These are phyloP conservation scores for Testicularia cyperi DNA, from an alignment of 1,284 basidiomycete species.

Conservation along the genomic window DNA sequence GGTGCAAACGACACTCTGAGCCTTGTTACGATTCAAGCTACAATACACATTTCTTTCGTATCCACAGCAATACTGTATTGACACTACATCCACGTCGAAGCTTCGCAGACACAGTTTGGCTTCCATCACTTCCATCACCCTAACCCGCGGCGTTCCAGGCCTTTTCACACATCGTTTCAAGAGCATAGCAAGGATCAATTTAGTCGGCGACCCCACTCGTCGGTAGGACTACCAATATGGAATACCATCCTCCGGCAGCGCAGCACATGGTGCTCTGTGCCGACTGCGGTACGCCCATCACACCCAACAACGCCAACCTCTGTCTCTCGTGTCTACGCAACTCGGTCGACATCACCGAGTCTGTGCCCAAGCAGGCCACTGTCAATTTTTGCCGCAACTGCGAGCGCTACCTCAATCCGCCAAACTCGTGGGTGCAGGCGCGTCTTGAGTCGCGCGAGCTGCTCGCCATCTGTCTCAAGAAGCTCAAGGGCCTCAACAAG, in stretches of 20 bases:
- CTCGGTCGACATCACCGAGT: slow-evolving; percentile 94
- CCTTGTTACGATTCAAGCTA: too few species aligned
- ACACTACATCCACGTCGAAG: too few species aligned
- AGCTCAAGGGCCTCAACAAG: slow-evolving; percentile 89
- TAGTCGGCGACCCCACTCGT: not conserved
- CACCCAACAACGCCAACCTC: slow-evolving; percentile 91
- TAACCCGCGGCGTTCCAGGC: not conserved
- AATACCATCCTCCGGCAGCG: slow-evolving; percentile 50
- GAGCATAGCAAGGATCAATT: too few species aligned
- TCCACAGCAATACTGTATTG: too few species aligned
- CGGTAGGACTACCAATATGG: slow-evolving; percentile 20
- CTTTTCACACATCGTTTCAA: not conserved
- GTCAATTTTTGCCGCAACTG: slow-evolving; percentile 94
- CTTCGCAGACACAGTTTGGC: too few species aligned
- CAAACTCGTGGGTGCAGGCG: slow-evolving; percentile 80
- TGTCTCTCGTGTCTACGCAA: slow-evolving; percentile 89
- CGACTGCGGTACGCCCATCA: slow-evolving; percentile 78
- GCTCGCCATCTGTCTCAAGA: slow-evolving; percentile 74
- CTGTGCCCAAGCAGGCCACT: slow-evolving; percentile 94
- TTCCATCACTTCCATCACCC: not conserved
- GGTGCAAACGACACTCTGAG: too few species aligned
- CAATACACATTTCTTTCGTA: too few species aligned
- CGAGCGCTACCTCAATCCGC: slow-evolving; percentile 91
- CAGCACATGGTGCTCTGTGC: slow-evolving; percentile 61
- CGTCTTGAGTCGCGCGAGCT: slow-evolving; percentile 90